Base-by-base conservation (phyloP, 768 basidiomycete genomes). In the Tulasnella sp. region DNA sequence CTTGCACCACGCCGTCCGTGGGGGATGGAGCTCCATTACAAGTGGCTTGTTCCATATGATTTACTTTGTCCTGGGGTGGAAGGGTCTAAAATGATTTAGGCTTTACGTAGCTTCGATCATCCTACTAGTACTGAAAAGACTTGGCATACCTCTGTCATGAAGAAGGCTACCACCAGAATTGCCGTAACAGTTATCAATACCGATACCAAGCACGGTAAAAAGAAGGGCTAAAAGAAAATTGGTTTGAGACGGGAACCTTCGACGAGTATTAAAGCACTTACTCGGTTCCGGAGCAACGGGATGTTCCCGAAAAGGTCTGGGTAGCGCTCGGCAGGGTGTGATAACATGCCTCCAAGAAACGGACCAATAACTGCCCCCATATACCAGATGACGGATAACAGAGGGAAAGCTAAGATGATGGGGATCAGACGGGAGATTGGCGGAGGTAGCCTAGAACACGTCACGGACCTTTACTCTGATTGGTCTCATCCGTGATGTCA, bases 401-500 rank as follows among this genome's bases (percentile, higher is more conserved):
- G 34, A 22, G 77, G 5, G 58, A 74, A 75, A n/a, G 71, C 73
- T 75, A n/a, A 37, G 22, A 5, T 12, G 14, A 64, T 64, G 58
- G 11, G 12, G 14, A 25, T 64, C 19, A 64, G 58, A 49, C n/a
- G n/a, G n/a, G n/a, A 12, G 31, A 34, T n/a, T 1, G n/a, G 36
- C 17, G 45, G 45, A 49, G 12, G 11, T 1, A 7, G 5, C 77
- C 12, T 29, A 17, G 12, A 31, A 22, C 42, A 15, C 3, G 45
- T 39, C 14, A 29, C 40, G 19, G 3, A 78, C 78, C 88, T 42
- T 83, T 79, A 0, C 87, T 86, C 80, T 90, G 88, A 78, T 91
- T 91, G 9, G 87, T 87, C 19, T 86, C 80, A 78, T 91, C 89
- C 15, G 89, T 90, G 31, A 91, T 84, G 82, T 91, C 91, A 14